Evolutionary conservation across 2,329 filamentous ascomycete species (phyloP), one percentile per base, ranked within the genome.

Genomic region (Ceratocystis destructans): DNA sequence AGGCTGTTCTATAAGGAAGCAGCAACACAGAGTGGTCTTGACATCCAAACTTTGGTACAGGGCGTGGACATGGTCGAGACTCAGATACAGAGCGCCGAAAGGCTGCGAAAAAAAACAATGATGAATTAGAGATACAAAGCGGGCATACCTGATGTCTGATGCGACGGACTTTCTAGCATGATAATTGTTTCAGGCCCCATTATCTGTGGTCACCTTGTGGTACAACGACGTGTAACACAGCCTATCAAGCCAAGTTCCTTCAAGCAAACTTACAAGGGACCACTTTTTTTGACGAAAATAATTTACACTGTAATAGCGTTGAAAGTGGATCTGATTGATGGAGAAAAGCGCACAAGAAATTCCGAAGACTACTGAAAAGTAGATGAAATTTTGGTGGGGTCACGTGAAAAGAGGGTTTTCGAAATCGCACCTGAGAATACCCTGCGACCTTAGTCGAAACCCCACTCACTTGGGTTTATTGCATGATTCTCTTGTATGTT

Each of bases 401-500:
- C 67, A 68, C 67, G 67, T 68, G 67, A 59, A 33, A 44, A 61
- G 62, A 67, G 67, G 67, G 65, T 67, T 67, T 68, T 62, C 17
- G n/a, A 66, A 59, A 45, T 61, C 67, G 46, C 67, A 68, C 67
- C 64, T 48, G n/a, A 48, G 59, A 64, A 68, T 66, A 55, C 22
- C 68, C 59, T 66, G 17, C 53, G 37, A 64, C 44, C 57, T 68
- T 45, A 59, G 55, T 59, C 68, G 66, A 64, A 64, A 69, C 68
- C 66, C 69, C 66, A 67, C 66, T 62, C 62, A 66, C 50, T 67
- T 69, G 63, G 67, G 61, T 68, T 63, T 55, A 61, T 68, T 66
- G 67, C 57, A 66, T 66, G 66, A 73, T 71, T 71, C 70, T 72
- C 72, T 70, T 73, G 71, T 70, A 74, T 63, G 67, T 64, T 65